Conservation (phyloP, 805 yeast genomes). For the Danielozyma ontarioensis region DNA sequence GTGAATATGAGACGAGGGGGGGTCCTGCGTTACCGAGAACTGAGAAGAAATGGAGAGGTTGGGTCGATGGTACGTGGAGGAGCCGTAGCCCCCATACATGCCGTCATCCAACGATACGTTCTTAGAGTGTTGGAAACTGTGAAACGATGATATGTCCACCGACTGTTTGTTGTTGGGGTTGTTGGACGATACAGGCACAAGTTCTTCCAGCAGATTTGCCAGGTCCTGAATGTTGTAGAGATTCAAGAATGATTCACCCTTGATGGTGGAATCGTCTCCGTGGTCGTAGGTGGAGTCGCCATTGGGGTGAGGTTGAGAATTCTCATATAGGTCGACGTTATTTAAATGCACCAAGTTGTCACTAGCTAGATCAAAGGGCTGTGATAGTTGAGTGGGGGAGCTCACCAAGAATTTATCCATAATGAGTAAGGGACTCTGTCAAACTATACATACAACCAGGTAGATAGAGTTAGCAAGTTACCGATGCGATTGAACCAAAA, state of each 20-base stretch:
- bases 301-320: not conserved
- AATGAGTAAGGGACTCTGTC: too few species aligned
- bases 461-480: too few species aligned
- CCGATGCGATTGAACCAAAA: too few species aligned
- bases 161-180: constrained; percentile 3
- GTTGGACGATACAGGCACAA: constrained; percentile 15
- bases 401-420: constrained; percentile 39
- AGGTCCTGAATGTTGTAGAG: not conserved
- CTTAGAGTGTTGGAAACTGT: constrained; percentile 16
- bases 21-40: constrained; percentile 18
- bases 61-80: constrained; percentile 10
- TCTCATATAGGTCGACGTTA: constrained; percentile 5
- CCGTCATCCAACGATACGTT: constrained; percentile 16
- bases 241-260: constrained; percentile 1
- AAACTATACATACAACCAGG: too few species aligned
- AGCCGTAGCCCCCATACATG: constrained; percentile 7
- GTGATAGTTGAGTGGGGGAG: constrained; percentile 34
- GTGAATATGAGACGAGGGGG: constrained; percentile 7
- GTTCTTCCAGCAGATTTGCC: constrained; percentile 4
- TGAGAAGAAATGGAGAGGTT: constrained; percentile 19
- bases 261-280: constrained; percentile 3
- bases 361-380: constrained; percentile 18
- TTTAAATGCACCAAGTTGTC: constrained; percentile 5
- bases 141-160: constrained; percentile 1
- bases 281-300: constrained; percentile 1